Conservation (phyloP, 192 early-diverging fungal genomes). For the Jimgerdemannia flammicorona region DNA sequence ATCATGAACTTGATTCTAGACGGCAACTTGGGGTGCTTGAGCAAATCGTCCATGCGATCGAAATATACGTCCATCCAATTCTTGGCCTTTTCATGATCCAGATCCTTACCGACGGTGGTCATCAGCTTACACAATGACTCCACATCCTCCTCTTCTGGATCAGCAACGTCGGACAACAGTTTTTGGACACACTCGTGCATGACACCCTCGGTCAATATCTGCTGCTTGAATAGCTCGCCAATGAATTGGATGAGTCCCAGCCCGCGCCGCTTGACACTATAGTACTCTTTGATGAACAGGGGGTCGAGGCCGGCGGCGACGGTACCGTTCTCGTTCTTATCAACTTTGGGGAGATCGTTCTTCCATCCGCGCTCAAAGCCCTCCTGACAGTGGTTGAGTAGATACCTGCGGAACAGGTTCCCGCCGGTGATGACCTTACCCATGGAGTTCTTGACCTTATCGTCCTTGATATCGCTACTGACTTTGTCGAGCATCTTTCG, state of each 20-base stretch:
- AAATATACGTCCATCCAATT: constrained; percentile 79
- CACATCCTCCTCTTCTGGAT: constrained; percentile 88
- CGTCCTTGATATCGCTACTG: constrained; percentile 53
- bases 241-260: constrained; percentile 89
- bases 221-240: constrained; percentile 86
- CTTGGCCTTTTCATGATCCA: constrained; percentile 41
- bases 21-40: constrained; percentile 58
- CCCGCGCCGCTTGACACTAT: constrained; percentile 87
- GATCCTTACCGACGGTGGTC: constrained; percentile 75
- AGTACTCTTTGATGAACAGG: constrained; percentile 69
- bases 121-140: constrained; percentile 88
- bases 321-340: background rate
- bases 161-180: constrained; percentile 62
- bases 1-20: constrained; percentile 91
- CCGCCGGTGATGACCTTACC: constrained; percentile 50
- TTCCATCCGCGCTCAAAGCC: constrained; percentile 88
- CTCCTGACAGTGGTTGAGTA: constrained; percentile 87
- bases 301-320: constrained; percentile 52
- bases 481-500: constrained; percentile 64
- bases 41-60: constrained; percentile 64
- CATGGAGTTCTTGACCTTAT: constrained; percentile 54
- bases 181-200: constrained; percentile 87
- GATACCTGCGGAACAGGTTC: constrained; percentile 77
- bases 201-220: constrained; percentile 85
- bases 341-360: constrained; percentile 55